Evolutionary conservation across 2,329 filamentous ascomycete genomes (phyloP), one percentile per base, ranked within the genome.

Genomic region (Aspergillus calidoustus): DNA sequence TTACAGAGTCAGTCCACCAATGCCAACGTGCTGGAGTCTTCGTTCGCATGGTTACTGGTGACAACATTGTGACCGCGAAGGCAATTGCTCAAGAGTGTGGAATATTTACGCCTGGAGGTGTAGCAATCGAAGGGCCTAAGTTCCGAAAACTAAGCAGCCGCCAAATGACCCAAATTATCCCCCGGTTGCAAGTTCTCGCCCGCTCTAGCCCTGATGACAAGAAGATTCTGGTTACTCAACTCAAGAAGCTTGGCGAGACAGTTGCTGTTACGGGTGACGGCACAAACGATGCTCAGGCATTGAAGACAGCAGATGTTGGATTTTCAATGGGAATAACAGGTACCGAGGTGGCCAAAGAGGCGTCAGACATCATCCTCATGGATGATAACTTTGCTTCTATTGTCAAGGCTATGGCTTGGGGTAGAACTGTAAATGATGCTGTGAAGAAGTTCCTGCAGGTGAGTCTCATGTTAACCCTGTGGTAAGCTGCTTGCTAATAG

Each of bases 381-480:
- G 91, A 93, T 72, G 91, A 94, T 77, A 93, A 93, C 79, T 94
- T 94, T 77, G 85, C 88, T 30, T 93, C 90, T n/a, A 94, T 93
- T 64, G 89, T 94, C 66, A 92, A 92, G 77, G 91, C 91, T 15
- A 82, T 93, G 68, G 89, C 90, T 68, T 94, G 91, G 91, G 91
- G 91, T 54, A 86, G 89, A 28, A 88, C 89, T 38, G 89, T 92
- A 69, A 91, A 91, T 71, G 89, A 92, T 71, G 88, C 89, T 1
- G 89, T 91, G 69, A 91, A 91, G 81, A 88, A 89, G 64, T 92
- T 92, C 76, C 80, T 92, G 55, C 80, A 81, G 71, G 71, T 72
- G 55, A 17, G 60, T 59, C 8, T 1, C 28, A n/a, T n/a, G 1
- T n/a, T 31, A 9, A 4, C 19, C 7, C 17, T 34, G 7, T 23